Percentiles rank a stretch among this genome's conserved stretches.
phyloP scores from a whole-genome alignment of 305 asterid species.

The Petunia hybrid region DNA sequence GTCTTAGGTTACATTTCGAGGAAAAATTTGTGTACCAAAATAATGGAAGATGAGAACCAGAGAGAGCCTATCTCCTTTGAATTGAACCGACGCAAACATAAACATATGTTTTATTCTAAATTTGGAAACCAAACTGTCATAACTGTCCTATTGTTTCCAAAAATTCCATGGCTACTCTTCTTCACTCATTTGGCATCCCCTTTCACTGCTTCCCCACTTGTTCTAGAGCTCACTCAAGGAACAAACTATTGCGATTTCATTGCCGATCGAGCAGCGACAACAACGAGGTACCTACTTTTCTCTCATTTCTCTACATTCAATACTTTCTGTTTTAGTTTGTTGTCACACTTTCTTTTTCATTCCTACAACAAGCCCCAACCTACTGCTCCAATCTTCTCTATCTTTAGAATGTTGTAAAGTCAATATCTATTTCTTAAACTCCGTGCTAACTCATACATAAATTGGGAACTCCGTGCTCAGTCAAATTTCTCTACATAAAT shows the following conservation, averaged over 20 bases:
- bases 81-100: slow-evolving; percentile 30
- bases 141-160: slow-evolving; percentile 46
- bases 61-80: slow-evolving; percentile 54
- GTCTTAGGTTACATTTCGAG: neutral
- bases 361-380: too few species aligned
- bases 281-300: slow-evolving; percentile 52
- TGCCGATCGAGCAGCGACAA: slow-evolving; percentile 65
- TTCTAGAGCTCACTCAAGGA: slow-evolving; percentile 38
- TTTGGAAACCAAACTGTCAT: slow-evolving; percentile 42
- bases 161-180: slow-evolving; percentile 33
- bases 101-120: neutral
- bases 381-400: too few species aligned
- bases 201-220: slow-evolving; percentile 26
- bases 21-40: slow-evolving; percentile 11
- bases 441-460: too few species aligned
- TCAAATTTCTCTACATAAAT: too few species aligned
- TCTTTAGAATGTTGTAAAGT: too few species aligned
- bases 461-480: too few species aligned
- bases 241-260: slow-evolving; percentile 40
- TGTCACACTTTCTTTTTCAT: neutral
- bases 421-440: too few species aligned
- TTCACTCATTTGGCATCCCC: slow-evolving; percentile 41
- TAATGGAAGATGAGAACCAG: slow-evolving; percentile 58
- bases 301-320: neutral
- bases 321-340: neutral